These are phyloP conservation scores for Apodospora peruviana DNA, from an alignment of 495 filamentous ascomycete genomes.

Conservation along the genomic window DNA sequence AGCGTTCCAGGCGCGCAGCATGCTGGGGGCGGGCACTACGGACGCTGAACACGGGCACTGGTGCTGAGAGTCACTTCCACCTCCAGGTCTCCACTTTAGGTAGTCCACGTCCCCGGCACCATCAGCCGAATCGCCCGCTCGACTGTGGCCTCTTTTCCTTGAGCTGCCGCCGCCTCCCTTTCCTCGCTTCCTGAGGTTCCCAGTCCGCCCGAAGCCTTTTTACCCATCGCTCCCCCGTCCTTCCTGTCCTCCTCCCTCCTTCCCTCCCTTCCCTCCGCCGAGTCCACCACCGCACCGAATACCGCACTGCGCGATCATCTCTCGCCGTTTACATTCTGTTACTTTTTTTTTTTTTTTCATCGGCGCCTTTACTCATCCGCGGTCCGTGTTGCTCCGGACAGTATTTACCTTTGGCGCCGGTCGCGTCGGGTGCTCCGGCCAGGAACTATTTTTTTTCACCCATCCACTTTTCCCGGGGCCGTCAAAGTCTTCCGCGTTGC, in stretches of 20 bases:
- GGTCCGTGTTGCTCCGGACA: conserved; percentile 21
- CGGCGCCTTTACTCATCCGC: neutral
- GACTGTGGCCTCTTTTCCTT: conserved; percentile 22
- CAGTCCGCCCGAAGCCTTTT: conserved; percentile 29
- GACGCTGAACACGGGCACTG: neutral
- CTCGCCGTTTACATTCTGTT: neutral
- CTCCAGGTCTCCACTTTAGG: conserved; percentile 16
- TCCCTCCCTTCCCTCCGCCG: conserved; percentile 13
- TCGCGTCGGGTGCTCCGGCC: neutral
- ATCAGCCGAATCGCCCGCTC: conserved; percentile 36
- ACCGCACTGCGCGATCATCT: neutral
- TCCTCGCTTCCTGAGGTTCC: conserved; percentile 17
- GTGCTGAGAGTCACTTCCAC: conserved; percentile 5
- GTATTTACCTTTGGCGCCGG: conserved; percentile 10
- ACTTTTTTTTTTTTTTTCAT: neutral
- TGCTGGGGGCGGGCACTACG: neutral
- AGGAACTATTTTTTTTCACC: neutral
- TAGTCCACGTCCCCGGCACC: conserved; percentile 31
- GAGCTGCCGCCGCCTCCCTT: conserved; percentile 29
- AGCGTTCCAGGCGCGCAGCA: no score
- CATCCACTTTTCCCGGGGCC: neutral
- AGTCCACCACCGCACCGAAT: conserved; percentile 13
- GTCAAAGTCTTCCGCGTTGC: neutral
- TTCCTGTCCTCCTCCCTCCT: conserved; percentile 14
- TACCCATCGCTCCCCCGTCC: conserved; percentile 28